Evolutionary conservation across 306 rosid species (phyloP).

Genomic region (Prunus davidiana): DNA sequence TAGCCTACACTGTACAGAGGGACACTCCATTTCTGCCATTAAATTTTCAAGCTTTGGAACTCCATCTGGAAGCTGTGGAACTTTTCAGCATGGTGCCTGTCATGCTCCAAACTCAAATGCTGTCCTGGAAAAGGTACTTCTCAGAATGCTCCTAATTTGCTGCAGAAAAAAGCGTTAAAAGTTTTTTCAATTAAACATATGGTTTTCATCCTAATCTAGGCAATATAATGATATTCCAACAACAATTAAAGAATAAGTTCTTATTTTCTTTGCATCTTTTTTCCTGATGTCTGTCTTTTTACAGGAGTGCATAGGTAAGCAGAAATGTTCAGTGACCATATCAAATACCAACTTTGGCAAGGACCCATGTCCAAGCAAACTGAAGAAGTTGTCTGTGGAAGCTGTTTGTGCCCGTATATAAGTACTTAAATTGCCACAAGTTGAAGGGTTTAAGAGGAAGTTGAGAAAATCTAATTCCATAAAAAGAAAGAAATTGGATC

Average conservation of each 20-base stretch:
- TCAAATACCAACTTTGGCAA: constrained; percentile 48
- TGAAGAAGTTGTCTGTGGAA: constrained; percentile 61
- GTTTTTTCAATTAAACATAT: background rate
- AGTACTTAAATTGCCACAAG: constrained; percentile 2
- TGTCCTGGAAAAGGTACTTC: constrained; percentile 58
- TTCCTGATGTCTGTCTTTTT: background rate
- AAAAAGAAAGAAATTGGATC: background rate
- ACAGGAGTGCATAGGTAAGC: constrained; percentile 62
- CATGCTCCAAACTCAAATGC: constrained; percentile 55
- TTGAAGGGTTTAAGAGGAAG: background rate
- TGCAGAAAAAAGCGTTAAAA: no score
- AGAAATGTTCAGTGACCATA: constrained; percentile 43
- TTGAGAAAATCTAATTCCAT: background rate
- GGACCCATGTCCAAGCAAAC: constrained; percentile 66
- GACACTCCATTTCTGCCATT: constrained; percentile 63
- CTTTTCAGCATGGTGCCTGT: constrained; percentile 57
- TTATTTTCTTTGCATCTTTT: background rate
- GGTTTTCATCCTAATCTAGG: constrained; percentile 1
- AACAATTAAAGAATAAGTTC: background rate
- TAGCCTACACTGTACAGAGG: constrained; percentile 55
- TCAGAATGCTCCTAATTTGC: background rate
- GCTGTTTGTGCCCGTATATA: constrained; percentile 44
- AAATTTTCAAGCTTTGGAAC: constrained; percentile 85
- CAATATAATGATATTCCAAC: background rate
- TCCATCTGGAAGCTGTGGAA: constrained; percentile 77